Percentiles rank a stretch among this genome's conserved stretches.
phyloP scores from a whole-genome alignment of 495 filamentous ascomycete genomes.

The Aspergillus panamensis region DNA sequence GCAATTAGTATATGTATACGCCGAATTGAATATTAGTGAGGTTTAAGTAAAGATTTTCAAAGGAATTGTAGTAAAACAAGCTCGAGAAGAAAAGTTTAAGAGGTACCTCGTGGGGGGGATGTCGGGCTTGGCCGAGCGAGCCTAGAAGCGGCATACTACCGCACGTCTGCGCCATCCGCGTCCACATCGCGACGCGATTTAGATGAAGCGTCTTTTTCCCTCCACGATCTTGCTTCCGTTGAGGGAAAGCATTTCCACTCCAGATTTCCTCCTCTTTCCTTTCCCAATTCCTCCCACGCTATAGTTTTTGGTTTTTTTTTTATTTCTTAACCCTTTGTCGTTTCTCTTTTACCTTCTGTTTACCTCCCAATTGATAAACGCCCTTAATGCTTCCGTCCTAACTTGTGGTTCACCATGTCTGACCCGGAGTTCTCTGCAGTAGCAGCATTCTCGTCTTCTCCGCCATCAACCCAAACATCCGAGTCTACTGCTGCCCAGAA shows the following conservation, averaged over 20 bases:
- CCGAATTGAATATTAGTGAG: background rate
- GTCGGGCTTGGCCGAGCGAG: background rate
- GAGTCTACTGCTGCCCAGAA: conserved; percentile 40
- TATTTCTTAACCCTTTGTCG: conserved; percentile 5
- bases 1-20: background rate
- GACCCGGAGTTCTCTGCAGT: conserved; percentile 35
- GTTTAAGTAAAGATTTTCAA: background rate
- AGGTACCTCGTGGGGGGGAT: background rate
- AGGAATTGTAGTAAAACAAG: background rate
- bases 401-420: conserved; percentile 33
- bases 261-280: conserved; percentile 22
- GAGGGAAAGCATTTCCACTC: conserved; percentile 13
- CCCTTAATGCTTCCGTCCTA: conserved; percentile 16
- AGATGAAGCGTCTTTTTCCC: conserved; percentile 23
- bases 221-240: conserved; percentile 7
- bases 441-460: conserved; percentile 33
- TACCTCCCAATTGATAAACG: conserved; percentile 5
- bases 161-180: conserved; percentile 31
- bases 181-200: conserved; percentile 46
- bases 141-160: background rate
- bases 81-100: background rate
- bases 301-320: conserved; percentile 12
- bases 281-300: conserved; percentile 23
- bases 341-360: conserved; percentile 14
- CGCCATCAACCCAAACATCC: conserved; percentile 34